A percentile compares a stretch with the other conserved stretches of the same genome.
These are phyloP conservation scores for Aspergillus viridinutans DNA, from an alignment of 2,329 filamentous ascomycete genomes.

Conservation along the genomic window DNA sequence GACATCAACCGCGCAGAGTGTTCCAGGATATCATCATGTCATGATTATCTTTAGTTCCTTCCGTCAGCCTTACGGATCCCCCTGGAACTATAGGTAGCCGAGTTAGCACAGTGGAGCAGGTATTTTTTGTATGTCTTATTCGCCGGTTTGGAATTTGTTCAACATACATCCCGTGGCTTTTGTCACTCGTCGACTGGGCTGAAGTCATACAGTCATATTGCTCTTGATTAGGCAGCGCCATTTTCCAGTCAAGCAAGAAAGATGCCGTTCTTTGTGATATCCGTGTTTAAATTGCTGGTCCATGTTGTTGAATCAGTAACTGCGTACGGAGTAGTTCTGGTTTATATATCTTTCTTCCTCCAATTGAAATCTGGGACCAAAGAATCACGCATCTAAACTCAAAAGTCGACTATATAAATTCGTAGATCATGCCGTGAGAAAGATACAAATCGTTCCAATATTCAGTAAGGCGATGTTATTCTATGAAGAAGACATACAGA, in stretches of 20 bases:
- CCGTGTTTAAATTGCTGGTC: background rate
- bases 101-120: background rate
- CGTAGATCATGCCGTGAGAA: background rate
- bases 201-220: background rate
- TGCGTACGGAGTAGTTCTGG: background rate
- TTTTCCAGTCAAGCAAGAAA: background rate
- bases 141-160: background rate
- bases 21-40: conserved; percentile 8
- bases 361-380: background rate
- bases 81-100: background rate
- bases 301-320: background rate
- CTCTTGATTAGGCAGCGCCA: background rate
- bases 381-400: too few relatives aligned
- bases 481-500: too few relatives aligned
- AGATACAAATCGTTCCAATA: background rate
- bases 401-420: background rate
- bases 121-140: background rate
- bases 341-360: background rate
- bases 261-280: background rate
- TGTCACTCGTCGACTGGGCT: background rate
- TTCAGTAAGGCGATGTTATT: background rate
- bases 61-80: background rate
- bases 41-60: background rate
- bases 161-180: too few relatives aligned
- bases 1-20: conserved; percentile 3